Evolutionary conservation across 2,329 filamentous ascomycete genomes (phyloP).

Genomic region (Aspergillus pseudoglaucus): DNA sequence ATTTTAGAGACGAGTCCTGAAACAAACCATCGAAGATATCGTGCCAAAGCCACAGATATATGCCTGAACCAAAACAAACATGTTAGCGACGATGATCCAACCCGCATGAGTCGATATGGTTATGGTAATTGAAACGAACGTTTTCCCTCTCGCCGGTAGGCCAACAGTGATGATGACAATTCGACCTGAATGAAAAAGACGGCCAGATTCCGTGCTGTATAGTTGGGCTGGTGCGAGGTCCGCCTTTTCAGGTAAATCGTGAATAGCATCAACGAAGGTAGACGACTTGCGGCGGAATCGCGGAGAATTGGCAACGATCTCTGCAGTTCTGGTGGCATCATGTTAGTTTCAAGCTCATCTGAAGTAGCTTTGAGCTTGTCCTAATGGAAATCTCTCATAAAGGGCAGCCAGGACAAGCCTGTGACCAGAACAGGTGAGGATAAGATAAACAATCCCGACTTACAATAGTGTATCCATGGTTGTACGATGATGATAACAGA

Average conservation of each 20-base stretch:
- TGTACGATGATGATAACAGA: slow-evolving; percentile 3
- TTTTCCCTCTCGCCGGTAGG: slow-evolving; percentile 90
- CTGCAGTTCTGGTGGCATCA: slow-evolving; percentile 61
- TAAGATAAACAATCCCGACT: slow-evolving; percentile 11
- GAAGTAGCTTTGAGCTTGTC: too few species aligned
- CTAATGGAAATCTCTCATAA: background rate
- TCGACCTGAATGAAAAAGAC: slow-evolving; percentile 91
- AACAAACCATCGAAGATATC: slow-evolving; percentile 79
- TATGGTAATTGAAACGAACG: slow-evolving; percentile 47
- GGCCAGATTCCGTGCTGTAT: slow-evolving; percentile 95
- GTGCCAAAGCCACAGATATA: slow-evolving; percentile 88
- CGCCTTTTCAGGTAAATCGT: slow-evolving; percentile 77
- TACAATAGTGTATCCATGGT: slow-evolving; percentile 47
- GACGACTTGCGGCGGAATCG: slow-evolving; percentile 88
- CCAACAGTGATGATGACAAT: slow-evolving; percentile 98
- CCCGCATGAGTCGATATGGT: slow-evolving; percentile 1
- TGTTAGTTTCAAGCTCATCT: slow-evolving; percentile 17
- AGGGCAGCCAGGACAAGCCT: background rate
- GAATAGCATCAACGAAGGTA: slow-evolving; percentile 94
- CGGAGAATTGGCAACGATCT: slow-evolving; percentile 84
- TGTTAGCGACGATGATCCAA: slow-evolving; percentile 2
- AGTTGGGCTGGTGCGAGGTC: slow-evolving; percentile 91
- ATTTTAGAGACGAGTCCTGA: background rate
- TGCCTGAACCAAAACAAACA: slow-evolving; percentile 50
- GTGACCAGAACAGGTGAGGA: background rate